A percentile compares a stretch with the other conserved stretches of the same genome.
phyloP scores from a whole-genome alignment of 78 protist genomes.

The Planoprotostelium fungivorum region DNA sequence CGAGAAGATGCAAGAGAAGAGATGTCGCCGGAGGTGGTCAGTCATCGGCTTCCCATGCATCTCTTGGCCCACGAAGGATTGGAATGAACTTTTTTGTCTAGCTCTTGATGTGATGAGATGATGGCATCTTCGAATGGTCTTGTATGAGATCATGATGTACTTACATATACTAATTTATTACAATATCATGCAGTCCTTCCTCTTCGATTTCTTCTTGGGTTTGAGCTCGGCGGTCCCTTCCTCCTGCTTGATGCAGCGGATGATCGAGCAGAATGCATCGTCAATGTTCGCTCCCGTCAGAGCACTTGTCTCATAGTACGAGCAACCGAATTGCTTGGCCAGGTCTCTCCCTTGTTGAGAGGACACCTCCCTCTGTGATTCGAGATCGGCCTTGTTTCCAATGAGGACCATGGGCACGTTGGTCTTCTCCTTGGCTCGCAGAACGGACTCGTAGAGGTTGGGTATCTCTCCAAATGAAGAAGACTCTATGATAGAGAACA shows the following conservation, averaged over 20 bases:
- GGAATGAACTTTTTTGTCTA: too few relatives aligned
- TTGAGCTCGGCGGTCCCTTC: neutral
- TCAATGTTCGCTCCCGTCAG: neutral
- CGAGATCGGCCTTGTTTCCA: conserved; percentile 97
- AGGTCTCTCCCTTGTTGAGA: conserved; percentile 56
- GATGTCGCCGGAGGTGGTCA: too few relatives aligned
- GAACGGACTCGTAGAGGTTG: neutral
- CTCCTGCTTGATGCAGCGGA: neutral
- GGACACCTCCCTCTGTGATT: conserved; percentile 44
- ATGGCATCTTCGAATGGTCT: too few relatives aligned
- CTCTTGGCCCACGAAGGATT: too few relatives aligned
- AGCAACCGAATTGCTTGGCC: conserved; percentile 50
- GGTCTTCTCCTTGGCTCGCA: neutral
- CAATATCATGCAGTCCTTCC: neutral
- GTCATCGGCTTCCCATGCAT: too few relatives aligned
- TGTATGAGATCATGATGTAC: too few relatives aligned
- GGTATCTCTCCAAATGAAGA: neutral
- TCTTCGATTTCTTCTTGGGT: neutral
- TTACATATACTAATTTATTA: too few relatives aligned
- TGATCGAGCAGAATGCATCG: neutral
- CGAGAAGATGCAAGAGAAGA: neutral
- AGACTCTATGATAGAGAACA: conserved; percentile 60
- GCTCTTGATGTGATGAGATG: too few relatives aligned
- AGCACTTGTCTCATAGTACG: conserved; percentile 71
- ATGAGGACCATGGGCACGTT: conserved; percentile 81